A percentile compares a stretch with the other conserved stretches of the same genome.
Evolutionary conservation across 805 yeast genomes (phyloP).

Genomic region (Debaryomyces castellii): DNA sequence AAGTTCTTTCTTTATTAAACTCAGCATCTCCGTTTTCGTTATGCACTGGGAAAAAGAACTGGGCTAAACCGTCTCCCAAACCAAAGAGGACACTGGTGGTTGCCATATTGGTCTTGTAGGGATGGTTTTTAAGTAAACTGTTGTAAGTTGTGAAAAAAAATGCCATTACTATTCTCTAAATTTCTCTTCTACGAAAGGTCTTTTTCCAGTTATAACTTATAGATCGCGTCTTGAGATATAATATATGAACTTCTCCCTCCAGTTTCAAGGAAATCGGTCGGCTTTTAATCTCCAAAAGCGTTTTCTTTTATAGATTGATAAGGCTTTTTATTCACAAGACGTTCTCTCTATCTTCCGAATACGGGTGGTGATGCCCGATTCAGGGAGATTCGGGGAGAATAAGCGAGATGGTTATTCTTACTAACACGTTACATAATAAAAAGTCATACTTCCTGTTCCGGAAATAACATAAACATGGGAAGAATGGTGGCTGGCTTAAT

Average conservation of each 20-base stretch:
- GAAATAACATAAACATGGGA: background rate
- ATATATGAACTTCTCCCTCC: background rate
- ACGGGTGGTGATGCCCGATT: background rate
- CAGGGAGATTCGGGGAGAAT: background rate
- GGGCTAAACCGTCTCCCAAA: constrained; percentile 43
- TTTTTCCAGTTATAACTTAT: background rate
- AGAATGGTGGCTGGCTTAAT: constrained; percentile 5
- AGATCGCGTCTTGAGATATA: background rate
- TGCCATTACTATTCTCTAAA: background rate
- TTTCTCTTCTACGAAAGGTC: background rate
- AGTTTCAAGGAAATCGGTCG: background rate
- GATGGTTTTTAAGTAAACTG: constrained; percentile 39
- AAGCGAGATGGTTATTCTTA: background rate
- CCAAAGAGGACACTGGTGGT: constrained; percentile 52
- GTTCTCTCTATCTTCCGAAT: background rate
- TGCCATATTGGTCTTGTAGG: constrained; percentile 53
- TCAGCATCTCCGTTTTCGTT: constrained; percentile 16
- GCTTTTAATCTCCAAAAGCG: background rate
- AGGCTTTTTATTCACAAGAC: background rate
- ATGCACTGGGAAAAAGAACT: constrained; percentile 33
- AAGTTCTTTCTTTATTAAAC: constrained; percentile 28
- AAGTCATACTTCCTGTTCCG: constrained; percentile 3
- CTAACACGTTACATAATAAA: background rate
- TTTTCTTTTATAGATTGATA: background rate
- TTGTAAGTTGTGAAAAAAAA: constrained; percentile 19